Evolutionary conservation across 345 rosid genomes (phyloP).

Genomic region (Brassica napus): Da-Ae NC_063437.1:9324501-9325000

Average conservation of each 20-base stretch:
- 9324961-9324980: not conserved
- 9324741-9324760: not conserved
- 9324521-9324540: not conserved
- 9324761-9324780: slow-evolving; percentile 5
- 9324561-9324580: not conserved
- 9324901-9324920: slow-evolving; percentile 45
- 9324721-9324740: slow-evolving; percentile 30
- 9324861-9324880: slow-evolving; percentile 65
- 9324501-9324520: not conserved
- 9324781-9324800: slow-evolving; percentile 20
- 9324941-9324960: not conserved
- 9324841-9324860: slow-evolving; percentile 53
- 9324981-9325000: not conserved
- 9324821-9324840: slow-evolving; percentile 56
- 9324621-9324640: not conserved
- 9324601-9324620: not conserved
- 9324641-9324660: not conserved
- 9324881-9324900: slow-evolving; percentile 61
- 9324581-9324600: not conserved
- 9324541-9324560: not conserved
- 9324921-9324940: slow-evolving; percentile 21
- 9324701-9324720: slow-evolving; percentile 1
- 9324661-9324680: not conserved
- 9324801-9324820: slow-evolving; percentile 44
- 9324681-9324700: not conserved